Base-by-base conservation (phyloP, 1,284 basidiomycete species). In the Papiliotrema flavescens region DNA sequence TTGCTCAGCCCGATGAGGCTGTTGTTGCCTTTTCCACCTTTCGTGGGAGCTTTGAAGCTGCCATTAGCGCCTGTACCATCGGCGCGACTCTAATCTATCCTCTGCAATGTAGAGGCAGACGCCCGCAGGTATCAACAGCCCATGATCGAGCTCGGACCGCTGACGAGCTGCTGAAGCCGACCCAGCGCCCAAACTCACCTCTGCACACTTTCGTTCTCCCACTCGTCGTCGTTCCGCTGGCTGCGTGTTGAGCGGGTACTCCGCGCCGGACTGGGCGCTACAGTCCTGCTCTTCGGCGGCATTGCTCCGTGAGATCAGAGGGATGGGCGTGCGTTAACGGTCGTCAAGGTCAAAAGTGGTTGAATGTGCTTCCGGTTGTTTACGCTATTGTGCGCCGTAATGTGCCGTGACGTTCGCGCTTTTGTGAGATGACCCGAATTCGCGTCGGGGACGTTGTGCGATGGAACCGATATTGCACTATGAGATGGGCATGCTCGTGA, bases 171-270 rank as follows among this genome's bases (percentile, higher is more conserved):
- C 7, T 44, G n/a, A 44, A 26, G 20, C 23, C 20, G 44, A 24
- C 15, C 4, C 28, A 22, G n/a, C 32, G 20, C 23, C 37, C 35
- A 3, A 14, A 54, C 62, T 54, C 53, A 64, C 66, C 59, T 67
- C 4, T 54, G n/a, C 34, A 62, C 41, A 46, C 65, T 69, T 23
- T 65, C 64, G 13, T 39, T 52, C 34, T 70, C 68, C 65, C 65
- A 67, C 19, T 65, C 63, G 17, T 67, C 65, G n/a, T 65, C 60
- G 26, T 65, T 48, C 28, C 51, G 22, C 19, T 35, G 52, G 34
- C 57, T 52, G 19, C 64, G 44, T 1, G 60, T 59, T 26, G 58
- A 65, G 19, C 66, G 42, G 6, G 59, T 60, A 49, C 65, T 67
- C 41, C 64, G 52, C 1, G 67, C 64, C 17, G 67, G 67, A 2